Percentiles rank a stretch among this genome's conserved stretches.
Conservation (phyloP, 1,284 basidiomycete species). For the Nidula niveotomentosa region DNA sequence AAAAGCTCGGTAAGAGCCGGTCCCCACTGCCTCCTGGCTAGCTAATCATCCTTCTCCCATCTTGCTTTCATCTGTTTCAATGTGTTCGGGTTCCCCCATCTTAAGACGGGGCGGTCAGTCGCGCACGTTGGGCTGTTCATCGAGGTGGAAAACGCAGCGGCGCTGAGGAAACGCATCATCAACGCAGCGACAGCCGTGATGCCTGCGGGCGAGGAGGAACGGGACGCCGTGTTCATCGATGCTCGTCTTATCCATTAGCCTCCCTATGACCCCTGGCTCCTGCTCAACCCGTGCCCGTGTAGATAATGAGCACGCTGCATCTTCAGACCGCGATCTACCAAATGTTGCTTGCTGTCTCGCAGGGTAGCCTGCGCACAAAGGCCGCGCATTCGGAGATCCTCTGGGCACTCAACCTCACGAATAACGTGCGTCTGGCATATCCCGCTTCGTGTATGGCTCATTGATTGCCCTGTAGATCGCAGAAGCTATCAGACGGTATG, state of each 20-base stretch:
- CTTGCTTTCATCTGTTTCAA: conserved; percentile 47
- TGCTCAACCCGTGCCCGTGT: background rate
- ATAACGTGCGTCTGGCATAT: conserved; percentile 56
- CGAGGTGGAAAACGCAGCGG: conserved; percentile 62
- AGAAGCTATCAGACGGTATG: conserved; percentile 84
- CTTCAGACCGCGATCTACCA: conserved; percentile 82
- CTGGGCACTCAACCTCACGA: conserved; percentile 80
- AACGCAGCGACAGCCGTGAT: conserved; percentile 62
- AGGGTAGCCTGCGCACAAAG: conserved; percentile 64
- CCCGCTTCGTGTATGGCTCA: background rate
- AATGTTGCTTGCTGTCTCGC: conserved; percentile 70
- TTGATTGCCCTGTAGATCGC: conserved; percentile 58
- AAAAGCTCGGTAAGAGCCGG: too few species aligned
- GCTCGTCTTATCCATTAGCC: conserved; percentile 54
- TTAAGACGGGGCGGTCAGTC: conserved; percentile 37
- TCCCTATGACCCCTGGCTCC: background rate
- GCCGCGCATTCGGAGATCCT: conserved; percentile 87
- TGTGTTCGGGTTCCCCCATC: conserved; percentile 52
- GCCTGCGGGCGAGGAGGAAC: conserved; percentile 59
- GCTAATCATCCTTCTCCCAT: conserved; percentile 2
- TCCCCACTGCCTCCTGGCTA: too few species aligned
- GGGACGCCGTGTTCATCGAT: conserved; percentile 80
- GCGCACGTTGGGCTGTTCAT: conserved; percentile 71
- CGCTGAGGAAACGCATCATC: conserved; percentile 67
- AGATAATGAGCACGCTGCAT: conserved; percentile 78